Evolutionary conservation across 768 basidiomycete species (phyloP).

Genomic region (Boletus reticuloceps): DNA sequence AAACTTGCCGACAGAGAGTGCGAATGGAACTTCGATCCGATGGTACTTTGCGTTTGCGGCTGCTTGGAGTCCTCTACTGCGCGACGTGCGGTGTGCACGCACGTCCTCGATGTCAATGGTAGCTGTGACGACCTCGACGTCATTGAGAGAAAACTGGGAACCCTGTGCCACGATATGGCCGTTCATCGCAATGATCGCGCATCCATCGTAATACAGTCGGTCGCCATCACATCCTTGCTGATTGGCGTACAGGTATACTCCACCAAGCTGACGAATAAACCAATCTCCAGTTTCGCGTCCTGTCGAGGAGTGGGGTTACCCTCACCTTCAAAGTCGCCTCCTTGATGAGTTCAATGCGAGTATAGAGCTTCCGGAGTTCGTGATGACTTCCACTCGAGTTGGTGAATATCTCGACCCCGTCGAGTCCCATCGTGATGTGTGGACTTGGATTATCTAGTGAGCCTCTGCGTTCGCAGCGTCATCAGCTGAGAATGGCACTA

Average conservation of each 20-base stretch:
- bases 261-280: conserved; percentile 67
- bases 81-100: conserved; percentile 79
- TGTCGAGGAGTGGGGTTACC: neutral
- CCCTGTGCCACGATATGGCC: conserved; percentile 92
- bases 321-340: conserved; percentile 92
- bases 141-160: conserved; percentile 91
- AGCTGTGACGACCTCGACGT: conserved; percentile 95
- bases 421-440: conserved; percentile 96
- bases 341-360: conserved; percentile 90
- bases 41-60: conserved; percentile 72
- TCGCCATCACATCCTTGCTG: conserved; percentile 99
- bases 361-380: conserved; percentile 93
- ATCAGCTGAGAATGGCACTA: neutral
- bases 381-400: conserved; percentile 99
- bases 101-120: conserved; percentile 98
- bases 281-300: neutral
- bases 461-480: neutral
- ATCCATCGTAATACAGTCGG: conserved; percentile 96
- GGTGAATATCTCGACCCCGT: conserved; percentile 98
- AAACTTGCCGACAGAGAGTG: conserved; percentile 74
- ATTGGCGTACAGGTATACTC: conserved; percentile 96
- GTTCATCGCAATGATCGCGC: conserved; percentile 94
- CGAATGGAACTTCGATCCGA: conserved; percentile 78
- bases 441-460: conserved; percentile 52
- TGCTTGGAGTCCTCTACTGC: conserved; percentile 89